phyloP scores from a whole-genome alignment of 192 early-diverging fungal genomes.

The Backusella circina region DNA sequence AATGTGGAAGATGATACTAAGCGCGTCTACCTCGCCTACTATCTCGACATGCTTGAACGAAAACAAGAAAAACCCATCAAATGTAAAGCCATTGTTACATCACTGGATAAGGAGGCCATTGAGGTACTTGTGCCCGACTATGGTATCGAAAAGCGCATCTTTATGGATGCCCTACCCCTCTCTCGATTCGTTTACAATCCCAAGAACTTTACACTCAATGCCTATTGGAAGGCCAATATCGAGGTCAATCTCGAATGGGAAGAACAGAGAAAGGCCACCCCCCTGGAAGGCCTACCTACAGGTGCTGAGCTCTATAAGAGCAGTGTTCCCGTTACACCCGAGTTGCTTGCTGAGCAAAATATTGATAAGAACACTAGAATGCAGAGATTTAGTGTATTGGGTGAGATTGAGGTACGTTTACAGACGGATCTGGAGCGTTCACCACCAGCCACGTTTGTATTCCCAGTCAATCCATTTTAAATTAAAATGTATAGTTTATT shows the following conservation, averaged over 20 bases:
- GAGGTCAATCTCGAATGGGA: neutral
- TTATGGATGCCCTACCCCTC: constrained; percentile 22
- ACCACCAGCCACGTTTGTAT: constrained; percentile 47
- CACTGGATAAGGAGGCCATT: constrained; percentile 56
- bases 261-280: neutral
- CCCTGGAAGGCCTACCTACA: neutral
- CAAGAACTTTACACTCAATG: neutral
- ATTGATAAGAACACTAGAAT: neutral
- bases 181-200: constrained; percentile 2
- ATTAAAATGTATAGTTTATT: too few species aligned
- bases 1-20: constrained; percentile 68
- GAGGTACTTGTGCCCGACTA: constrained; percentile 72
- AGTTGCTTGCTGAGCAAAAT: neutral
- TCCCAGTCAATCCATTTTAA: constrained; percentile 46
- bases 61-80: constrained; percentile 34
- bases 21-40: constrained; percentile 63
- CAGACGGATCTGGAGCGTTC: constrained; percentile 39
- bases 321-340: neutral
- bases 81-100: constrained; percentile 58
- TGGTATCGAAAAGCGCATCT: constrained; percentile 65
- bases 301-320: neutral
- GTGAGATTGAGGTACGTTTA: constrained; percentile 38
- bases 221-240: constrained; percentile 15
- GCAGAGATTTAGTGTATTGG: constrained; percentile 39
- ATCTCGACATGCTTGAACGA: constrained; percentile 47